A percentile compares a stretch with the other conserved stretches of the same genome.
These are phyloP conservation scores for Gossypioides kirkii DNA, from an alignment of 345 rosid species.

Conservation along the genomic window DNA sequence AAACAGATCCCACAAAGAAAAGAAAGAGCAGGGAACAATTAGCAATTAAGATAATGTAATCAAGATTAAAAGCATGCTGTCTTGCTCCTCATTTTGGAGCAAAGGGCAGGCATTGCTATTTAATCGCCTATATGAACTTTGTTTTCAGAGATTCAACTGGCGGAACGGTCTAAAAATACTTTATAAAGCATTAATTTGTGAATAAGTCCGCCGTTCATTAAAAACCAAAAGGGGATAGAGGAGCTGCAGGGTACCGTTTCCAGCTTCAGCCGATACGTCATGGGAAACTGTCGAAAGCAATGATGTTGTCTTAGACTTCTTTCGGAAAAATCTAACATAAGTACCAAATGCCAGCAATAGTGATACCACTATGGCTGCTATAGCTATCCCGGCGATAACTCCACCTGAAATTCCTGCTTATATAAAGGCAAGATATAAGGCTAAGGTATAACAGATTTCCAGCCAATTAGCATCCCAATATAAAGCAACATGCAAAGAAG, in stretches of 20 bases:
- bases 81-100: background rate
- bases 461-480: slow-evolving; percentile 14
- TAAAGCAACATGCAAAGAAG: slow-evolving; percentile 25
- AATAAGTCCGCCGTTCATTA: background rate
- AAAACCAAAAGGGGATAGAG: background rate
- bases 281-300: slow-evolving; percentile 32
- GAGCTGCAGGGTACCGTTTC: slow-evolving; percentile 27
- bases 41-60: slow-evolving; percentile 5
- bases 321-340: slow-evolving; percentile 41
- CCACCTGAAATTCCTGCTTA: slow-evolving; percentile 61
- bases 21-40: slow-evolving; percentile 23
- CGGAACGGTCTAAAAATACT: background rate
- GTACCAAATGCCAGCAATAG: slow-evolving; percentile 35
- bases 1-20: slow-evolving; percentile 17
- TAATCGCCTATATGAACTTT: background rate
- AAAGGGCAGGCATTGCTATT: background rate
- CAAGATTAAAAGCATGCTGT: background rate
- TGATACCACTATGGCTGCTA: slow-evolving; percentile 41
- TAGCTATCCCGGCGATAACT: slow-evolving; percentile 55
- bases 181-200: background rate
- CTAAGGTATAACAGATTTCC: slow-evolving; percentile 17
- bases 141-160: background rate
- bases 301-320: slow-evolving; percentile 36
- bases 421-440: slow-evolving; percentile 21
- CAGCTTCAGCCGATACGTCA: slow-evolving; percentile 33